Percentiles rank a stretch among this genome's conserved stretches.
Conservation (phyloP, 495 filamentous ascomycete genomes). For the Tuber calosporum region DNA sequence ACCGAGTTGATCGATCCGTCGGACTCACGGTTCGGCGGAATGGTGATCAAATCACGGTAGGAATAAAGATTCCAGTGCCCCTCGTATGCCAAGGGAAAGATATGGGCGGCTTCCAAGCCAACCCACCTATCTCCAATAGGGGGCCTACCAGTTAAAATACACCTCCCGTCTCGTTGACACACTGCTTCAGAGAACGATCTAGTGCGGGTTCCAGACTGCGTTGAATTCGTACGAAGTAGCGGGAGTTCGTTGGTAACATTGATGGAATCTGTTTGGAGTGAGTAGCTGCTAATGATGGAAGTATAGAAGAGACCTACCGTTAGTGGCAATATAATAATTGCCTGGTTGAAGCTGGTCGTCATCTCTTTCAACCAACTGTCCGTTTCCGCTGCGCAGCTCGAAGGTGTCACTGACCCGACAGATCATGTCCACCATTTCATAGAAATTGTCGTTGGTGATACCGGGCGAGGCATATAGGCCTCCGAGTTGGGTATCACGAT, state of each 20-base stretch:
- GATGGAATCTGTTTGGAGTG: constrained; percentile 28
- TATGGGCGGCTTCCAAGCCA: too few species aligned
- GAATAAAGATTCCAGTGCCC: too few species aligned
- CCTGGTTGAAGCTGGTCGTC: constrained; percentile 33
- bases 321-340: too few species aligned
- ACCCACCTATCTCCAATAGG: constrained; percentile 24
- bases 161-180: constrained; percentile 35
- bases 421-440: constrained; percentile 43
- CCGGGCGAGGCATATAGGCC: constrained; percentile 40
- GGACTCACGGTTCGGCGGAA: constrained; percentile 16
- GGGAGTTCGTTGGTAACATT: constrained; percentile 40
- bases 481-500: constrained; percentile 37
- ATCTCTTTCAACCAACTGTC: constrained; percentile 13
- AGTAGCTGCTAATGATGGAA: constrained; percentile 1
- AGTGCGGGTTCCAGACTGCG: constrained; percentile 31
- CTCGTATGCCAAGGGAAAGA: too few species aligned
- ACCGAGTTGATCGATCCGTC: constrained; percentile 26
- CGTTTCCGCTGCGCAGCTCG: constrained; percentile 32
- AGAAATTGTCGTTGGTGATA: too few species aligned
- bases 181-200: constrained; percentile 36
- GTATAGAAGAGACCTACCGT: too few species aligned
- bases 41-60: constrained; percentile 27
- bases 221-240: too few species aligned
- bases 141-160: constrained; percentile 39
- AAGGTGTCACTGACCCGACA: constrained; percentile 30